Conservation (phyloP, 257 asterid species). For the Nemophila menziesii region DNA sequence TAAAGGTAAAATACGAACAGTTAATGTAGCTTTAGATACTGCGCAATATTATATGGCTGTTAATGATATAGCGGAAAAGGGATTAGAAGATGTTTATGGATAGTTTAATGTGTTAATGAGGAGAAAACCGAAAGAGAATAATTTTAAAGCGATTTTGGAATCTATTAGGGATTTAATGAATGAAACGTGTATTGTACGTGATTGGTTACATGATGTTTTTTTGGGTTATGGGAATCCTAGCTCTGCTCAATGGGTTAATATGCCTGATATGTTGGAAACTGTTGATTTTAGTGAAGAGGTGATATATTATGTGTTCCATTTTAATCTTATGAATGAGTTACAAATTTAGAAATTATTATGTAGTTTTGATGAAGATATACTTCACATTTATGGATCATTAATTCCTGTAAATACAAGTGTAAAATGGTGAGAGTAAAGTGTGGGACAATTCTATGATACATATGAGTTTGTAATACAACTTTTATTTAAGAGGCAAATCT, state of each 20-base stretch:
- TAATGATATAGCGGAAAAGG: conserved; percentile 85
- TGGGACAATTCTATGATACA: too few relatives aligned
- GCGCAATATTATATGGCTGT: conserved; percentile 99
- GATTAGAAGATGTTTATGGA: conserved; percentile 74
- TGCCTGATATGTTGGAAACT: conserved; percentile 74
- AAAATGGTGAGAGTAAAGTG: too few relatives aligned
- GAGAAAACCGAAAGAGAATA: conserved; percentile 97
- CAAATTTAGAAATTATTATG: too few relatives aligned
- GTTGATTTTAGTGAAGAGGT: conserved; percentile 94
- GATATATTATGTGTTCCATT: too few relatives aligned
- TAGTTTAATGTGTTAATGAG: conserved; percentile 90
- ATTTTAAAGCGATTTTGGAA: conserved; percentile 94
- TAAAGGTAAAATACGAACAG: conserved; percentile 91
- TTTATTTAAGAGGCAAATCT: too few relatives aligned
- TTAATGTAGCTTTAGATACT: conserved; percentile 82
- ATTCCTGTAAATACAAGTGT: too few relatives aligned
- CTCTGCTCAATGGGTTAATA: conserved; percentile 92
- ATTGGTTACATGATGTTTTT: conserved; percentile 94
- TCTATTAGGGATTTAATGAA: conserved; percentile 98
- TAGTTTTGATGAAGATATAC: too few relatives aligned
- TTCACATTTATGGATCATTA: too few relatives aligned
- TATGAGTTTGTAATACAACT: too few relatives aligned
- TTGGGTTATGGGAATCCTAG: conserved; percentile 98
- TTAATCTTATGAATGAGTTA: too few relatives aligned
- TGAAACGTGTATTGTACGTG: conserved; percentile 96